These are phyloP conservation scores for Myriosclerotinia duriaeana DNA, from an alignment of 2,329 filamentous ascomycete species.

Conservation along the genomic window DNA sequence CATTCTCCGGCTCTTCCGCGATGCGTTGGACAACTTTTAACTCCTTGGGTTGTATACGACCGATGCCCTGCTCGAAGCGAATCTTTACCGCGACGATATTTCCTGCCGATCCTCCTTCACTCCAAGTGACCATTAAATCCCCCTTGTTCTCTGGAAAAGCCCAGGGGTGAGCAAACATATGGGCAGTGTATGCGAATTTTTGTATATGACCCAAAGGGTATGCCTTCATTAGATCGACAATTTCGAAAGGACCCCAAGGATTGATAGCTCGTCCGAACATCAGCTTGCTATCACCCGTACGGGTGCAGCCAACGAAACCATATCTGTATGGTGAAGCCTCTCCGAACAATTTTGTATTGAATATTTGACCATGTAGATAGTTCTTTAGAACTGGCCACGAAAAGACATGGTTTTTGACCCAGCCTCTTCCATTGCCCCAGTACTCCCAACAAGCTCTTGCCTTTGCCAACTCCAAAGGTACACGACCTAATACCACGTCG, in stretches of 20 bases:
- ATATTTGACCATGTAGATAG: slow-evolving; percentile 32
- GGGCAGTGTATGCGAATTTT: slow-evolving; percentile 25
- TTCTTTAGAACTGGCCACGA: slow-evolving; percentile 23
- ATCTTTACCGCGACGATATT: slow-evolving; percentile 28
- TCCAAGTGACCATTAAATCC: slow-evolving; percentile 32
- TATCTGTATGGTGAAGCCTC: slow-evolving; percentile 22
- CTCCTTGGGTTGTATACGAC: slow-evolving; percentile 17
- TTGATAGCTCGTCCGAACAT: slow-evolving; percentile 28
- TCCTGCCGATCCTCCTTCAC: slow-evolving; percentile 30
- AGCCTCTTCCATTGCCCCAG: slow-evolving; percentile 24
- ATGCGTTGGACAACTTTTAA: background rate
- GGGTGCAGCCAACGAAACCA: slow-evolving; percentile 30
- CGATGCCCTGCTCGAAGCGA: slow-evolving; percentile 23
- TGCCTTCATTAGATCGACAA: slow-evolving; percentile 22
- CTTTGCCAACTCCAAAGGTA: slow-evolving; percentile 8
- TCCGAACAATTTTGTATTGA: slow-evolving; percentile 31
- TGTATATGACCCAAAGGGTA: slow-evolving; percentile 20
- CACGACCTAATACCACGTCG: slow-evolving; percentile 28
- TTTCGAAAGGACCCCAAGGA: slow-evolving; percentile 30
- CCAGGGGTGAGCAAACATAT: slow-evolving; percentile 34
- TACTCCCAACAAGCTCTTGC: slow-evolving; percentile 25
- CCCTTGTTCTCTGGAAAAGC: slow-evolving; percentile 26
- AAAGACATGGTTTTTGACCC: slow-evolving; percentile 20
- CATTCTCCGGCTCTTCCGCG: slow-evolving; percentile 6
- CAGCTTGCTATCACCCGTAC: slow-evolving; percentile 27